phyloP scores from a whole-genome alignment of 1,284 basidiomycete genomes.

The Cutaneotrichosporon mucoides region DNA sequence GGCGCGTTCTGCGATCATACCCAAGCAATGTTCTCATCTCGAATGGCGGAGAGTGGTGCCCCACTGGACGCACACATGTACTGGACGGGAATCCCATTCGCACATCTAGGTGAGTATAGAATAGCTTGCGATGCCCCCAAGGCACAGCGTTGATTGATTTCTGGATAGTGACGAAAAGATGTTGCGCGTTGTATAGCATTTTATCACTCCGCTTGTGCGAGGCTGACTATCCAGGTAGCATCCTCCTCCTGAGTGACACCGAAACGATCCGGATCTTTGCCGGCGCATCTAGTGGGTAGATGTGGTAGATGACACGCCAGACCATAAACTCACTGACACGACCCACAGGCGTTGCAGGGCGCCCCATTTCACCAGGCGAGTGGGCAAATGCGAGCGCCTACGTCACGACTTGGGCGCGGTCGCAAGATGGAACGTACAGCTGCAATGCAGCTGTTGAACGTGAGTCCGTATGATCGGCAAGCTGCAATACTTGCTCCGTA shows the following conservation, averaged over 20 bases:
- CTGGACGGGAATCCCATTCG: constrained; percentile 23
- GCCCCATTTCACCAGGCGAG: constrained; percentile 20
- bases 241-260: too few species aligned
- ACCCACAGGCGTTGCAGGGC: constrained; percentile 17
- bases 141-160: too few species aligned
- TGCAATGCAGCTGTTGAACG: constrained; percentile 15
- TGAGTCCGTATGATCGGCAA: too few species aligned
- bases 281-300: too few species aligned
- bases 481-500: too few species aligned
- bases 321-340: constrained; percentile 1
- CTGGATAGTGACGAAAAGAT: too few species aligned
- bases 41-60: neutral
- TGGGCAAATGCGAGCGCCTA: constrained; percentile 24
- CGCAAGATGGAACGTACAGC: constrained; percentile 21
- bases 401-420: constrained; percentile 22
- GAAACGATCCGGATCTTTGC: constrained; percentile 14
- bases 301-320: too few species aligned
- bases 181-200: too few species aligned
- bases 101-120: constrained; percentile 14
- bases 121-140: too few species aligned
- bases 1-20: constrained; percentile 7
- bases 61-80: constrained; percentile 13
- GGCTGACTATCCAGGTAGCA: too few species aligned
- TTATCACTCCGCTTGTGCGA: too few species aligned
- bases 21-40: neutral